Evolutionary conservation across 768 basidiomycete genomes (phyloP).

Genomic region (Cytidiella melzeri): DNA sequence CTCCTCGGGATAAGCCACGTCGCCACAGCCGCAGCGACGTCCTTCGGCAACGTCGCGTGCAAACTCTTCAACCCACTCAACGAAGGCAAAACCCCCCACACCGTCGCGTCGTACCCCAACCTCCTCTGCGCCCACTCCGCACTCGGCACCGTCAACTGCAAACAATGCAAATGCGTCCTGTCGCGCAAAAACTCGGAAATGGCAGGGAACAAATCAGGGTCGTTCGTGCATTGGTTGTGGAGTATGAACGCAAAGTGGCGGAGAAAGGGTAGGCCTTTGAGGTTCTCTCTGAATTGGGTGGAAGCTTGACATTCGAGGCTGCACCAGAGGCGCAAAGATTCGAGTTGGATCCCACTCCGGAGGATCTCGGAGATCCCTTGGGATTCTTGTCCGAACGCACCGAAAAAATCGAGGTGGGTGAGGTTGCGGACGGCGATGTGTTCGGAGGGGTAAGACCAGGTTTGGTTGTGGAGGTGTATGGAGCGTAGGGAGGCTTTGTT

Average conservation of each 20-base stretch:
- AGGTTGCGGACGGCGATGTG: slow-evolving; percentile 56
- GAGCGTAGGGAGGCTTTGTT: slow-evolving; percentile 49
- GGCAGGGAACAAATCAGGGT: slow-evolving; percentile 63
- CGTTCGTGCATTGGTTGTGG: slow-evolving; percentile 27
- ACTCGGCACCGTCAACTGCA: slow-evolving; percentile 35
- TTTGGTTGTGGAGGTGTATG: slow-evolving; percentile 45
- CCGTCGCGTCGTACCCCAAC: slow-evolving; percentile 61
- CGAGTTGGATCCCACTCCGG: slow-evolving; percentile 54
- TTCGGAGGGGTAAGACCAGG: slow-evolving; percentile 52
- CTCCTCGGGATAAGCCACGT: slow-evolving; percentile 58
- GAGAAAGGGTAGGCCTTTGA: slow-evolving; percentile 49
- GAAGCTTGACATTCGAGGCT: slow-evolving; percentile 45
- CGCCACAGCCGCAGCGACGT: slow-evolving; percentile 56
- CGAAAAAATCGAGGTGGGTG: slow-evolving; percentile 55
- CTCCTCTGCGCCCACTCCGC: slow-evolving; percentile 40
- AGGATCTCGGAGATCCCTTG: slow-evolving; percentile 56
- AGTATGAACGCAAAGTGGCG: slow-evolving; percentile 51
- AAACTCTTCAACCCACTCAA: slow-evolving; percentile 46
- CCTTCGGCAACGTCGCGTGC: slow-evolving; percentile 57
- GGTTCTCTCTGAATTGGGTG: slow-evolving; percentile 40
- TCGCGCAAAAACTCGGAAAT: slow-evolving; percentile 62
- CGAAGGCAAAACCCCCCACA: slow-evolving; percentile 66
- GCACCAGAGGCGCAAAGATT: slow-evolving; percentile 51
- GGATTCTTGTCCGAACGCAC: slow-evolving; percentile 43
- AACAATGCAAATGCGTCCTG: slow-evolving; percentile 43